These are phyloP conservation scores for Zygoascus hellenicus DNA, from an alignment of 1,139 yeast genomes.

Conservation along the genomic window DNA sequence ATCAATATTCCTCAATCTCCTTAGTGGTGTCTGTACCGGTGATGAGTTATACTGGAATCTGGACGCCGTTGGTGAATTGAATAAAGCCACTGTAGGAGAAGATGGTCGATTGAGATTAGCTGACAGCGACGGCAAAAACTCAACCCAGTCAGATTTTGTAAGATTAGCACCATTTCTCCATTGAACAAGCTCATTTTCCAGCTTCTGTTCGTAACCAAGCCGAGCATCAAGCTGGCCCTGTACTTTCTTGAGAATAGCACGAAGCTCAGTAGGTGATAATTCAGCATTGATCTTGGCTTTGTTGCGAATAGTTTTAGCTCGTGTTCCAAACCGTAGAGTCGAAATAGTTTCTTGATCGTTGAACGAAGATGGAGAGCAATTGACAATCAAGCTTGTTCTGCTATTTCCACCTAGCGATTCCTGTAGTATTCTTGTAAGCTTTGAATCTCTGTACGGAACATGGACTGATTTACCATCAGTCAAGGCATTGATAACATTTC, in stretches of 20 bases:
- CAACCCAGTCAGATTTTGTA: slow-evolving; percentile 35
- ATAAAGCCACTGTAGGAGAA: slow-evolving; percentile 3
- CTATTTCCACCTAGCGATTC: slow-evolving; percentile 88
- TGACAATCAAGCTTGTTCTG: slow-evolving; percentile 70
- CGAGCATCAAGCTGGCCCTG: slow-evolving; percentile 45
- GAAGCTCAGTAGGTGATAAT: slow-evolving; percentile 51
- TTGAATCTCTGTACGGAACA: slow-evolving; percentile 78
- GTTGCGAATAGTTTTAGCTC: slow-evolving; percentile 71
- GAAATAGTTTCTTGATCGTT: slow-evolving; percentile 70
- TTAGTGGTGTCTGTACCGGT: slow-evolving; percentile 8
- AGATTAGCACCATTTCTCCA: slow-evolving; percentile 46
- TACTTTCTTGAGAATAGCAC: slow-evolving; percentile 45
- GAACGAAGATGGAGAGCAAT: slow-evolving; percentile 62
- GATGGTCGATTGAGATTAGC: slow-evolving; percentile 1
- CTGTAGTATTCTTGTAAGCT: slow-evolving; percentile 74
- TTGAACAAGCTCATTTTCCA: slow-evolving; percentile 47
- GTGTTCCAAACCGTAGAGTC: slow-evolving; percentile 70
- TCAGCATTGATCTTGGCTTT: slow-evolving; percentile 66
- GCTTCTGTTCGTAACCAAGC: slow-evolving; percentile 39
- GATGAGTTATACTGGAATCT: neutral
- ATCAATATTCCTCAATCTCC: slow-evolving; percentile 5
- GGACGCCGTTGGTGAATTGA: neutral
- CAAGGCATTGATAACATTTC: slow-evolving; percentile 74
- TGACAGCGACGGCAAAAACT: slow-evolving; percentile 19
- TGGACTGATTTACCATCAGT: slow-evolving; percentile 64